phyloP scores from a whole-genome alignment of 495 filamentous ascomycete genomes.

The Trichoderma reesei region DNA sequence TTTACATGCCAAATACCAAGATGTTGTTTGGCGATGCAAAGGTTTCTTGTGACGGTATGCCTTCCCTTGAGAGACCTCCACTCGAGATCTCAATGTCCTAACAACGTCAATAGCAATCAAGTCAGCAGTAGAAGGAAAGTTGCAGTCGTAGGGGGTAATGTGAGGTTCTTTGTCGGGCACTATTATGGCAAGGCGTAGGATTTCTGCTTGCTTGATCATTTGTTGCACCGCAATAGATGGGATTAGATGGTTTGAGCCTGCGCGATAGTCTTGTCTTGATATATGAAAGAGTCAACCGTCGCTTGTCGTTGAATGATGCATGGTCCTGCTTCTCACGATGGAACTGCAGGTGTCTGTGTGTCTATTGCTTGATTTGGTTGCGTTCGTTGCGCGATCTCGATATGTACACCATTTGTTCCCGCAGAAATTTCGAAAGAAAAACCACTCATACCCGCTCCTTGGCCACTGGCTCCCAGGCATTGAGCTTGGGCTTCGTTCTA shows the following conservation, averaged over 20 bases:
- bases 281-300: not conserved
- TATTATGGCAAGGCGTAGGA: not conserved
- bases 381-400: not conserved
- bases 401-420: conserved; percentile 10
- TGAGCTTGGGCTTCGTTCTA: conserved; percentile 32
- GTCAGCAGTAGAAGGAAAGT: conserved; percentile 36
- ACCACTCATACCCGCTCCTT: conserved; percentile 21
- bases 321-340: not conserved
- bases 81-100: not conserved
- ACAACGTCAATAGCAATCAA: conserved; percentile 36
- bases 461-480: conserved; percentile 29
- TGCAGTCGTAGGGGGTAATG: conserved; percentile 22
- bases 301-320: not conserved
- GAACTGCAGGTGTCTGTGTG: not conserved
- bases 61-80: not conserved
- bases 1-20: conserved; percentile 71
- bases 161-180: not conserved
- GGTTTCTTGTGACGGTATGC: conserved; percentile 61
- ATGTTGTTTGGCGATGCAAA: conserved; percentile 84
- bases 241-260: conserved; percentile 1
- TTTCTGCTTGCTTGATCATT: conserved; percentile 5
- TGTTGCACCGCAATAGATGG: conserved; percentile 6
- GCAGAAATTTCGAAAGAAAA: not conserved
- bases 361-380: conserved; percentile 4
- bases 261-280: not conserved